phyloP scores from a whole-genome alignment of 169 alveolate species.

The Plasmodium yoelii region DNA sequence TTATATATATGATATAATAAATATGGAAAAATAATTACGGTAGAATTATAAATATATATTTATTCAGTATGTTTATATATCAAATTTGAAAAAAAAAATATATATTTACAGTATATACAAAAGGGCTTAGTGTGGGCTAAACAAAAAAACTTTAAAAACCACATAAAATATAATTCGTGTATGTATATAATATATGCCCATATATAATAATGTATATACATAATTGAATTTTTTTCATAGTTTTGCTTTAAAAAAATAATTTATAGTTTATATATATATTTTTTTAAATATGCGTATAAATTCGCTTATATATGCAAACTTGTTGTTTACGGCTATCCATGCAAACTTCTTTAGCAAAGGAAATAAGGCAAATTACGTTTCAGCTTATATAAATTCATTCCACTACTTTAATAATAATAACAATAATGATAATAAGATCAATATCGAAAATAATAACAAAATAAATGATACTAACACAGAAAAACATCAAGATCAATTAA shows the following conservation, averaged over 20 bases:
- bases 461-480: neutral
- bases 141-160: too few species aligned
- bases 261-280: constrained; percentile 1
- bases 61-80: too few species aligned
- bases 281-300: constrained; percentile 62
- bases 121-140: too few species aligned
- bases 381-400: constrained; percentile 16
- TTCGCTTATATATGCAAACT: constrained; percentile 8
- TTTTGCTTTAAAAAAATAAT: neutral
- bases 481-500: too few species aligned
- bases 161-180: too few species aligned
- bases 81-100: too few species aligned
- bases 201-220: neutral
- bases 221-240: neutral
- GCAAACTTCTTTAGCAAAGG: constrained; percentile 32
- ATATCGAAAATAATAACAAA: neutral
- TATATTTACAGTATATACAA: too few species aligned
- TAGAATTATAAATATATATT: too few species aligned
- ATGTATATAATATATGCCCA: neutral
- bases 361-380: constrained; percentile 26
- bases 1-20: too few species aligned
- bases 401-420: neutral
- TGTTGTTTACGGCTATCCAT: constrained; percentile 59
- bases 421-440: neutral
- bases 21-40: too few species aligned